Percentiles rank a stretch among this genome's conserved stretches.
phyloP scores from a whole-genome alignment of 202 grass and related monocot species.

The Brachypodium distachyon region DNA sequence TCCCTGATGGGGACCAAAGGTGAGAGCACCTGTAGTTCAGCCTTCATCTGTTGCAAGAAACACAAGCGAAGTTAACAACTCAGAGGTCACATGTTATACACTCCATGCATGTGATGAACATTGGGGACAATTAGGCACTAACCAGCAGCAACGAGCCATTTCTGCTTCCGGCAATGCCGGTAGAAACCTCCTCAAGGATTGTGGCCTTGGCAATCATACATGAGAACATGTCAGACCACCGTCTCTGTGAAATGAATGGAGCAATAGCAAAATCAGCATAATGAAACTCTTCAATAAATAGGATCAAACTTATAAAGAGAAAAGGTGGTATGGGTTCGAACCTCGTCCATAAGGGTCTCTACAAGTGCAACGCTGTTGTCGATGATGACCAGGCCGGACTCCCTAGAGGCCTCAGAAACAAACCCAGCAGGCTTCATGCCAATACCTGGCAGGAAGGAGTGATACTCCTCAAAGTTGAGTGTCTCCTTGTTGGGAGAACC shows the following conservation, averaged over 20 bases:
- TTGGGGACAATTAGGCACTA: conserved; percentile 17
- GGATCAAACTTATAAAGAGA: background rate
- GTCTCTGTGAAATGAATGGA: conserved; percentile 30
- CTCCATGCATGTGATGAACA: background rate
- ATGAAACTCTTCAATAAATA: background rate
- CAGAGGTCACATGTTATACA: background rate
- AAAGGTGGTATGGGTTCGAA: background rate
- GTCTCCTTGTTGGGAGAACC: conserved; percentile 22
- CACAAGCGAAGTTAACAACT: background rate
- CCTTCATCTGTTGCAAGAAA: conserved; percentile 59
- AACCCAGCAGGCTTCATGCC: conserved; percentile 48
- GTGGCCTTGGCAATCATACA: conserved; percentile 80
- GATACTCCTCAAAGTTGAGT: conserved; percentile 79
- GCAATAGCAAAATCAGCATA: conserved; percentile 6
- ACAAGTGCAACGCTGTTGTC: conserved; percentile 69
- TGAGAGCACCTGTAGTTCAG: conserved; percentile 89
- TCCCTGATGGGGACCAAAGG: conserved; percentile 86
- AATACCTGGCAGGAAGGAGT: conserved; percentile 38
- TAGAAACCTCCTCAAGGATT: conserved; percentile 65
- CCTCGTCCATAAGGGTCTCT: conserved; percentile 81
- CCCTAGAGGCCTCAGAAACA: conserved; percentile 71
- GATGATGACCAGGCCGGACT: conserved; percentile 58
- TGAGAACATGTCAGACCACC: conserved; percentile 96
- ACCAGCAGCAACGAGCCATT: conserved; percentile 84
- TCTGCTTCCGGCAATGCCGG: conserved; percentile 73